Percentiles rank a stretch among this genome's conserved stretches.
phyloP scores from a whole-genome alignment of 495 filamentous ascomycete genomes.

The Poronia punctata region DNA sequence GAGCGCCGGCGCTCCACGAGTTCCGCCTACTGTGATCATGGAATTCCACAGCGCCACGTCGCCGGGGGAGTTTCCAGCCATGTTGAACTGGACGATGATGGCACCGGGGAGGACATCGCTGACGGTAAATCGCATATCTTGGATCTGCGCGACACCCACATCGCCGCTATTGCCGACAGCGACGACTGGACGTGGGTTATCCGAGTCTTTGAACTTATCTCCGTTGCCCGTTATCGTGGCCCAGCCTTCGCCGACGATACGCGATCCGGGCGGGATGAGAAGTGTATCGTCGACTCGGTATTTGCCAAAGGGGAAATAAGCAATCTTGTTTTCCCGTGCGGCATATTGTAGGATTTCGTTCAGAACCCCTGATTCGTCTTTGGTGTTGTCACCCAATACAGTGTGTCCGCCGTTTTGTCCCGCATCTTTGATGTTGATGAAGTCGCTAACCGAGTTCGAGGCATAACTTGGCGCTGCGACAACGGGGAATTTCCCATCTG shows the following conservation, averaged over 20 bases:
- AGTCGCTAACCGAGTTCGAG: conserved; percentile 23
- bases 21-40: conserved; percentile 54
- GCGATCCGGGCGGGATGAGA: conserved; percentile 49
- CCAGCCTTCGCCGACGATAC: conserved; percentile 43
- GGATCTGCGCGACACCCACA: conserved; percentile 50
- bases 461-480: conserved; percentile 34
- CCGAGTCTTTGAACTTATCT: conserved; percentile 42
- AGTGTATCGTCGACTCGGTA: conserved; percentile 43
- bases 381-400: conserved; percentile 29
- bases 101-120: conserved; percentile 40
- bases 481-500: conserved; percentile 26
- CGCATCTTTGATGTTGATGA: conserved; percentile 40
- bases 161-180: conserved; percentile 49
- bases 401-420: conserved; percentile 33
- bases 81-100: conserved; percentile 51
- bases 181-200: conserved; percentile 50
- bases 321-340: conserved; percentile 31
- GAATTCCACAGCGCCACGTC: conserved; percentile 59
- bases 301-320: conserved; percentile 42
- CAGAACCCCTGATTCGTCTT: conserved; percentile 32
- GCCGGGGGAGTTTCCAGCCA: conserved; percentile 45
- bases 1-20: conserved; percentile 35
- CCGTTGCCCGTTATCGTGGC: conserved; percentile 43
- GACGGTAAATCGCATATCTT: conserved; percentile 48
- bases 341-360: conserved; percentile 33